phyloP scores from a whole-genome alignment of 805 yeast genomes.

The Schwanniomyces pseudopolymorphus region DNA sequence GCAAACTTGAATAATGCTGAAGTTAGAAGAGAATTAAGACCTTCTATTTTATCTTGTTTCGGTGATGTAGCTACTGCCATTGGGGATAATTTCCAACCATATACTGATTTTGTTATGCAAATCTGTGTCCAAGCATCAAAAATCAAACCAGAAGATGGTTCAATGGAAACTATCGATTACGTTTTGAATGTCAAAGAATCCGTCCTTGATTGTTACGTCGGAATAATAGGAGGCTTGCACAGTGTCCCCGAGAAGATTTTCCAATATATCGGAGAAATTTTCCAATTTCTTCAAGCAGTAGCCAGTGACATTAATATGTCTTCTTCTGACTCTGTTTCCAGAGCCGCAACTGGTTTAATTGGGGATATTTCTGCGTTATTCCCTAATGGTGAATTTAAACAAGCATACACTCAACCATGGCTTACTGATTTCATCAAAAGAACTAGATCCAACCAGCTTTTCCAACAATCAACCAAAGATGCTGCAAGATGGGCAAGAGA shows the following conservation, averaged over 20 bases:
- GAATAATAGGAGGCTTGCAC: constrained; percentile 87
- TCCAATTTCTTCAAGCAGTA: constrained; percentile 63
- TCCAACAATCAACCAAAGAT: constrained; percentile 68
- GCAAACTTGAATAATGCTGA: constrained; percentile 62
- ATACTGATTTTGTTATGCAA: constrained; percentile 74
- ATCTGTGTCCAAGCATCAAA: constrained; percentile 69
- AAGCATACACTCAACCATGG: constrained; percentile 72
- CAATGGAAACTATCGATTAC: constrained; percentile 77
- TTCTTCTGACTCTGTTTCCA: constrained; percentile 66
- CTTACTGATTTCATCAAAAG: constrained; percentile 71
- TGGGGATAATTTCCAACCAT: constrained; percentile 74
- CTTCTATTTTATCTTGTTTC: constrained; percentile 85
- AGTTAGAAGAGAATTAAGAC: constrained; percentile 79
- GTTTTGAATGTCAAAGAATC: constrained; percentile 73
- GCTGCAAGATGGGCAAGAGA: constrained; percentile 99
- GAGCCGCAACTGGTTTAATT: constrained; percentile 84
- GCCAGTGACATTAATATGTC: constrained; percentile 60
- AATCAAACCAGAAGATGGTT: constrained; percentile 61
- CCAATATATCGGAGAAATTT: constrained; percentile 67
- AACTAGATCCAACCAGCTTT: constrained; percentile 63
- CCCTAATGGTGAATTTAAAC: constrained; percentile 72
- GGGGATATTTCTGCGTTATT: constrained; percentile 92
- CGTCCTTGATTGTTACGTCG: constrained; percentile 93
- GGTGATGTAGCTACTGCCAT: constrained; percentile 94
- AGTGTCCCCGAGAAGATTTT: constrained; percentile 62